Percentiles rank a stretch among this genome's conserved stretches.
phyloP scores from a whole-genome alignment of 495 filamentous ascomycete species.

The Pseudomonodictys pantanalensis region DNA sequence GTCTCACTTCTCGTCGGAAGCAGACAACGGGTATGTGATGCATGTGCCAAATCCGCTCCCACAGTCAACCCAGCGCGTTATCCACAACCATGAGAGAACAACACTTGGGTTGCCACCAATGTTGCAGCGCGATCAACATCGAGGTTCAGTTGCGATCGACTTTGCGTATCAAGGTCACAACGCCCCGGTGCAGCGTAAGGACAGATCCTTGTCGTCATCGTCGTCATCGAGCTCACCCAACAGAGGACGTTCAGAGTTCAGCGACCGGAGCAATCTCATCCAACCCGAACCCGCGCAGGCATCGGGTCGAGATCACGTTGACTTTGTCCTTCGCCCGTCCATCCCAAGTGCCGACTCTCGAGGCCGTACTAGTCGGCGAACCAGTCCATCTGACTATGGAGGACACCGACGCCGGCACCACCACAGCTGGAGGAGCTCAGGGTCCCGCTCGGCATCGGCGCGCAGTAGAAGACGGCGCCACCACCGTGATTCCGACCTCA shows the following conservation, averaged over 20 bases:
- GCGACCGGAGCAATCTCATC: neutral
- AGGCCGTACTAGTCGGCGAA: constrained; percentile 3
- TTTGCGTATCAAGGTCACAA: constrained; percentile 18
- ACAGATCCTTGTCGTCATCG: neutral
- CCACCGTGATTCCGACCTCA: constrained; percentile 1
- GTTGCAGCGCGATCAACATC: neutral
- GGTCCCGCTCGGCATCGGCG: neutral
- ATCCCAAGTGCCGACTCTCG: constrained; percentile 2
- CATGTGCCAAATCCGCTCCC: too few species aligned
- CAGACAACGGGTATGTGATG: too few species aligned
- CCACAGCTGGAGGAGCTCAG: constrained; percentile 3
- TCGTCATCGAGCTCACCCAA: neutral
- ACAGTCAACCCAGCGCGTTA: too few species aligned
- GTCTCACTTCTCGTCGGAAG: constrained; percentile 13
- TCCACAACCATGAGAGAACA: too few species aligned
- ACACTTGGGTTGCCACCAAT: neutral
- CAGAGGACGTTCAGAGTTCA: constrained; percentile 2
- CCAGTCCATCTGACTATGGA: neutral
- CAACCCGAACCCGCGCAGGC: constrained; percentile 10
- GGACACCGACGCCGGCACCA: neutral
- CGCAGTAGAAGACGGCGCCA: neutral
- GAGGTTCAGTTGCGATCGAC: constrained; percentile 14
- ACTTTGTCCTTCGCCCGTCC: constrained; percentile 22
- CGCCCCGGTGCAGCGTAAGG: neutral
- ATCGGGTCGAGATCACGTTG: constrained; percentile 11